A percentile compares a stretch with the other conserved stretches of the same genome.
phyloP scores from a whole-genome alignment of 257 asterid species.

The Salvia miltiorrhiza region DNA sequence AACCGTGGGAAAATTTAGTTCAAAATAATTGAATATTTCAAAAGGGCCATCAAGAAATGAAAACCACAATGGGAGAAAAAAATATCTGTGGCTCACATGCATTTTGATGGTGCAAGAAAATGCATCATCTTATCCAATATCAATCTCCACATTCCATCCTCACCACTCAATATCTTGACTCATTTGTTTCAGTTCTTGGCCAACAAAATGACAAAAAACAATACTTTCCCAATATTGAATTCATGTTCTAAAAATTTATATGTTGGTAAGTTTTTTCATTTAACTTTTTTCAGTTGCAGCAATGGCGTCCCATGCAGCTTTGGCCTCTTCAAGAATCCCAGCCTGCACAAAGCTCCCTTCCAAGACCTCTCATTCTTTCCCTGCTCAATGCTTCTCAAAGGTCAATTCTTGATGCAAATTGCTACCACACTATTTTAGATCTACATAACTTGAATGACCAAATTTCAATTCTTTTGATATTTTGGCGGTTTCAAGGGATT shows the following conservation, averaged over 20 bases:
- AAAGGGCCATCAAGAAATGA: conserved; percentile 10
- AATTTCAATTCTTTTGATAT: background rate
- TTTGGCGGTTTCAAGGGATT: background rate
- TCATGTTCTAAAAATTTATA: conserved; percentile 20
- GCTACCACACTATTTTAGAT: too few species aligned
- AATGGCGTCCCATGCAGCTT: conserved; percentile 91
- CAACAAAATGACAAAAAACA: background rate
- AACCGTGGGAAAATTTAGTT: background rate
- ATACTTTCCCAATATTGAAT: background rate
- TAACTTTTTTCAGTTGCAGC: conserved; percentile 40
- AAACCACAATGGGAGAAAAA: conserved; percentile 11
- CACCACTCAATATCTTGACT: conserved; percentile 48
- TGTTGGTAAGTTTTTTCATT: background rate
- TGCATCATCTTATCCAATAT: conserved; percentile 61
- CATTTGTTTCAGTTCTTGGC: conserved; percentile 17
- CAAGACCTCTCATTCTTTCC: conserved; percentile 41
- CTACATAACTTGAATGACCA: background rate
- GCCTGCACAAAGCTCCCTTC: conserved; percentile 53
- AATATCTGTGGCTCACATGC: conserved; percentile 46
- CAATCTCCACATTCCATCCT: conserved; percentile 33
- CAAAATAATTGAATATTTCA: background rate
- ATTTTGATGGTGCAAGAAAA: conserved; percentile 31
- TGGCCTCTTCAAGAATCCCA: conserved; percentile 85
- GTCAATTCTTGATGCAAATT: conserved; percentile 21
- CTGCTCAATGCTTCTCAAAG: conserved; percentile 72